These are phyloP conservation scores for Cryptococcus sp. DNA, from an alignment of 1,284 basidiomycete genomes.

Conservation along the genomic window DNA sequence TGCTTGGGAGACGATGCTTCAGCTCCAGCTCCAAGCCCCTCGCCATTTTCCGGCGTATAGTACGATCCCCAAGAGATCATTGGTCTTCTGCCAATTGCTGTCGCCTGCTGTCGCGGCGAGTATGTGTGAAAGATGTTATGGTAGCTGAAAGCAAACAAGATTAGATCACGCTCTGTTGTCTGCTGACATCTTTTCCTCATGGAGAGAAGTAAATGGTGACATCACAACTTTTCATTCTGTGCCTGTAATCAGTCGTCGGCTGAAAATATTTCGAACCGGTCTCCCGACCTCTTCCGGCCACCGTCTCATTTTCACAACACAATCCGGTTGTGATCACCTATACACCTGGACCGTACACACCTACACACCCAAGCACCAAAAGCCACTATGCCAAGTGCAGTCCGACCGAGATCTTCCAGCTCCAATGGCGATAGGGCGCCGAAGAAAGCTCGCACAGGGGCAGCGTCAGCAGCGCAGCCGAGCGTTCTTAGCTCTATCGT, in stretches of 20 bases:
- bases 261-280: constrained; percentile 1
- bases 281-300: constrained; percentile 7
- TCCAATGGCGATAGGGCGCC: constrained; percentile 9
- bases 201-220: constrained; percentile 2
- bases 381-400: constrained; percentile 31
- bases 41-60: neutral
- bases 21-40: neutral
- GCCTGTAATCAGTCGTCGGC: too few relatives aligned
- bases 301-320: neutral
- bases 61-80: neutral
- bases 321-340: neutral
- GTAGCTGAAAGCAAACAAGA: too few relatives aligned
- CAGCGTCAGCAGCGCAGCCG: constrained; percentile 6
- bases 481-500: constrained; percentile 24
- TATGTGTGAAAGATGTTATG: too few relatives aligned
- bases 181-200: neutral
- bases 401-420: constrained; percentile 29
- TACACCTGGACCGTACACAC: neutral
- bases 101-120: too few relatives aligned
- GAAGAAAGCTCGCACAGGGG: constrained; percentile 32
- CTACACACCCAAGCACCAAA: neutral
- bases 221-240: constrained; percentile 6
- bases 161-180: too few relatives aligned
- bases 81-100: too few relatives aligned
- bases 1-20: neutral